phyloP scores from a whole-genome alignment of 78 protist genomes.

The Planoprotostelium fungivorum region DNA sequence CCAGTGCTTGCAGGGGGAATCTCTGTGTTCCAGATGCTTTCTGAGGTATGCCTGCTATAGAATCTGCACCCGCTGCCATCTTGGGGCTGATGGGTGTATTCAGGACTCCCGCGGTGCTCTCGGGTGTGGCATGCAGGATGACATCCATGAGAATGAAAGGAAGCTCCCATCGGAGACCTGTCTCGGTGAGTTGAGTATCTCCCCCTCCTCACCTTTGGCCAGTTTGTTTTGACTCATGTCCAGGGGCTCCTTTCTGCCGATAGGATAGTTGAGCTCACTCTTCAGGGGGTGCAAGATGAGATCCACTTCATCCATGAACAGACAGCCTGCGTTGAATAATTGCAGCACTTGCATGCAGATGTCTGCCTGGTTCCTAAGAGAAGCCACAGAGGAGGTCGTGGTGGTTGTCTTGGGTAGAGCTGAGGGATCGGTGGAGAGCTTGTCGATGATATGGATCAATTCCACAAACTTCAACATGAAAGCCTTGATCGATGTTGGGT shows the following conservation, averaged over 20 bases:
- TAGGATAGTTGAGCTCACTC: slow-evolving; percentile 82
- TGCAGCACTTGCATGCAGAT: slow-evolving; percentile 1
- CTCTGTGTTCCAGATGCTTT: background rate
- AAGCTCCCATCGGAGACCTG: slow-evolving; percentile 69
- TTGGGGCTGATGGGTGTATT: background rate
- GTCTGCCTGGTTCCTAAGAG: slow-evolving; percentile 5
- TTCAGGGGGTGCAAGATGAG: slow-evolving; percentile 77
- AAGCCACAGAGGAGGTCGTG: background rate
- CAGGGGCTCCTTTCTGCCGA: slow-evolving; percentile 48
- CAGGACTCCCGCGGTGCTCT: slow-evolving; percentile 2
- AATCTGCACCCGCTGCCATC: background rate
- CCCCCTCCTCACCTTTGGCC: no score
- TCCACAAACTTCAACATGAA: slow-evolving; percentile 64
- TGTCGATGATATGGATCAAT: slow-evolving; percentile 24
- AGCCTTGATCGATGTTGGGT: slow-evolving; percentile 49
- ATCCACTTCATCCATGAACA: slow-evolving; percentile 40
- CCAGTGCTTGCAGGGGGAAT: slow-evolving; percentile 1
- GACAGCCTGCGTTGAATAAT: background rate
- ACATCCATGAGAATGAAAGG: slow-evolving; percentile 67
- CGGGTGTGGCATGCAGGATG: slow-evolving; percentile 4
- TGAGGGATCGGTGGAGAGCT: background rate
- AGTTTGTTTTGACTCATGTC: slow-evolving; percentile 13
- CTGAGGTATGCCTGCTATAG: no score
- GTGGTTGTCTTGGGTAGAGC: background rate
- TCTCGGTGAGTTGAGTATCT: no score